Percentiles rank a stretch among this genome's conserved stretches.
Conservation (phyloP, 2,329 filamentous ascomycete genomes). For the Dactylella cylindrospora region DNA sequence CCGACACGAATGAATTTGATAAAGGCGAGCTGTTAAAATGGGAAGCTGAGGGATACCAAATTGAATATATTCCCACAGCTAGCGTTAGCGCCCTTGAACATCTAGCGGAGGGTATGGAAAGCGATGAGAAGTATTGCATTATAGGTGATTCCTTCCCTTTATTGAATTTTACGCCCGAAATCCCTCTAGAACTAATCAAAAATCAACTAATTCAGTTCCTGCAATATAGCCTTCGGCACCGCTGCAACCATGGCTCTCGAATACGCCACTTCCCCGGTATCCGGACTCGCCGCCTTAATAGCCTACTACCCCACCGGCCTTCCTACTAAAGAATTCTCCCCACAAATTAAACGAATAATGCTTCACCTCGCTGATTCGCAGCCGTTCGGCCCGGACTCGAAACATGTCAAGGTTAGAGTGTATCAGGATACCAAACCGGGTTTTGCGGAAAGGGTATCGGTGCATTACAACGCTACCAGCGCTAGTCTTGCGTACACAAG, state of each 20-base stretch:
- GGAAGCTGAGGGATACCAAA: slow-evolving; percentile 63
- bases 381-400: slow-evolving; percentile 50
- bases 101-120: slow-evolving; percentile 60
- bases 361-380: slow-evolving; percentile 61
- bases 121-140: slow-evolving; percentile 64
- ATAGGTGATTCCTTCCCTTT: slow-evolving; percentile 56
- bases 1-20: slow-evolving; percentile 62
- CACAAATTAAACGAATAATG: slow-evolving; percentile 54
- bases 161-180: not conserved
- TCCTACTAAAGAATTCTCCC: slow-evolving; percentile 54
- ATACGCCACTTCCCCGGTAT: slow-evolving; percentile 60
- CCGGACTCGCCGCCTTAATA: slow-evolving; percentile 62
- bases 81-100: slow-evolving; percentile 58
- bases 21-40: slow-evolving; percentile 59
- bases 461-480: slow-evolving; percentile 66
- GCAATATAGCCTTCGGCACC: slow-evolving; percentile 61
- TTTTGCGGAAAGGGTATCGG: slow-evolving; percentile 70
- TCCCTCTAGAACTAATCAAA: not conserved
- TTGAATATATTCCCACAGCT: slow-evolving; percentile 60
- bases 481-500: slow-evolving; percentile 70
- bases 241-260: slow-evolving; percentile 64
- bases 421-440: slow-evolving; percentile 63
- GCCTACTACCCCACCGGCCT: slow-evolving; percentile 66
- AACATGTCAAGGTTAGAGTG: slow-evolving; percentile 56
- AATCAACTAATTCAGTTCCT: slow-evolving; percentile 3